Conservation (phyloP, 2,329 filamentous ascomycete species). For the Immersiporthe knoxdaviesiana region DNA sequence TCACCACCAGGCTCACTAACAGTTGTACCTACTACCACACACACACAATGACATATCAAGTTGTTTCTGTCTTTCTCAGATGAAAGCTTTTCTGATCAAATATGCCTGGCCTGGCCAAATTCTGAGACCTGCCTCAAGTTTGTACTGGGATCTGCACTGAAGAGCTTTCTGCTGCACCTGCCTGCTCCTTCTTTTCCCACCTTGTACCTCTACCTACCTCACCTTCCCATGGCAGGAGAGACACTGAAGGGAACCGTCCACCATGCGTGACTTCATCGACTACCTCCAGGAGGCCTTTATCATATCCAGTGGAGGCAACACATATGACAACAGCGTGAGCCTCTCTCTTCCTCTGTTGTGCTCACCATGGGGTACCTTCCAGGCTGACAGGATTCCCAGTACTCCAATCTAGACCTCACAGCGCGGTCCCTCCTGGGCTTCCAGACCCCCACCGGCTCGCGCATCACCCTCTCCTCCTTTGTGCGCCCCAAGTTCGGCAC, state of each 20-base stretch:
- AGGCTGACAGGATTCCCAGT: neutral
- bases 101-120: neutral
- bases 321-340: slow-evolving; percentile 28
- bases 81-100: neutral
- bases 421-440: slow-evolving; percentile 74
- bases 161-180: too few relatives aligned
- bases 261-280: slow-evolving; percentile 27
- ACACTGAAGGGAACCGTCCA: slow-evolving; percentile 4
- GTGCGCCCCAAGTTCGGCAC: slow-evolving; percentile 92
- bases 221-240: neutral
- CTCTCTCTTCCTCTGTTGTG: neutral
- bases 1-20: neutral
- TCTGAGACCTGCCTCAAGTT: neutral
- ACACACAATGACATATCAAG: neutral
- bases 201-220: neutral
- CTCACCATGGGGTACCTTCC: neutral
- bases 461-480: slow-evolving; percentile 86
- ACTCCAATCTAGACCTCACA: slow-evolving; percentile 51
- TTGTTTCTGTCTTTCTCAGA: neutral
- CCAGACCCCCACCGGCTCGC: slow-evolving; percentile 79
- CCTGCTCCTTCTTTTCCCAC: neutral
- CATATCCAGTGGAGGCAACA: slow-evolving; percentile 30
- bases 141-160: neutral
- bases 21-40: neutral
- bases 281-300: slow-evolving; percentile 29